These are phyloP conservation scores for Cyclotella cryptica DNA, from an alignment of 108 stramenopile species.

Conservation along the genomic window DNA sequence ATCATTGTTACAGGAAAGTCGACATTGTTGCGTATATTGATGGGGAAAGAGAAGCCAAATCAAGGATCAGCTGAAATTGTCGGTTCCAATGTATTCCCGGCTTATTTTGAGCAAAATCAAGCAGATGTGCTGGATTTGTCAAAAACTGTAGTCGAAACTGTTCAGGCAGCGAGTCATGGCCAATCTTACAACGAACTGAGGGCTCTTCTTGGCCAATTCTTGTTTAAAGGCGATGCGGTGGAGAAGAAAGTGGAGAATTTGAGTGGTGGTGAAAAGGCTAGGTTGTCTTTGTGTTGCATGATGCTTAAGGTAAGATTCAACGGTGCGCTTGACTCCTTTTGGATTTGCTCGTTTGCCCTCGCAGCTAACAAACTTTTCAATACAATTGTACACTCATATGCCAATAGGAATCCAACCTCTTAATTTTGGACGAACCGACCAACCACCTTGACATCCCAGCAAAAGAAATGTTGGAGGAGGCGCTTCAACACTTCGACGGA, in stretches of 20 bases:
- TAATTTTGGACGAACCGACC: constrained; percentile 94
- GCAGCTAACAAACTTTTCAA: background rate
- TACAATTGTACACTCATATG: background rate
- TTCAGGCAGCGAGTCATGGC: constrained; percentile 77
- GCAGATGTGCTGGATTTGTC: constrained; percentile 92
- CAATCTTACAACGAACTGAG: constrained; percentile 94
- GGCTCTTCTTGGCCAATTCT: constrained; percentile 92
- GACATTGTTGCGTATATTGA: constrained; percentile 86
- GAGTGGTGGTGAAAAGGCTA: constrained; percentile 96
- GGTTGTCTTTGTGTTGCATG: constrained; percentile 94
- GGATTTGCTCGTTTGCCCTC: background rate
- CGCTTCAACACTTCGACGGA: constrained; percentile 93
- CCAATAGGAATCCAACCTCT: constrained; percentile 80
- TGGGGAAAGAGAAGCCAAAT: constrained; percentile 82
- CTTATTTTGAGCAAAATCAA: constrained; percentile 97
- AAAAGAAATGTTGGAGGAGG: constrained; percentile 98
- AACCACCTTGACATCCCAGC: constrained; percentile 92
- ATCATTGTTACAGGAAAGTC: constrained; percentile 69
- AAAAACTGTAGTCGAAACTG: constrained; percentile 88
- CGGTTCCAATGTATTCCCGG: constrained; percentile 81
- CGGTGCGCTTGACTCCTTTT: background rate
- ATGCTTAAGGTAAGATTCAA: constrained; percentile 69
- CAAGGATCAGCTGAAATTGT: constrained; percentile 73
- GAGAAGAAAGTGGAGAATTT: constrained; percentile 90
- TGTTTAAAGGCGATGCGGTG: constrained; percentile 95